phyloP scores from a whole-genome alignment of 1,139 yeast species.

The Suhomyces guaymorum region DNA sequence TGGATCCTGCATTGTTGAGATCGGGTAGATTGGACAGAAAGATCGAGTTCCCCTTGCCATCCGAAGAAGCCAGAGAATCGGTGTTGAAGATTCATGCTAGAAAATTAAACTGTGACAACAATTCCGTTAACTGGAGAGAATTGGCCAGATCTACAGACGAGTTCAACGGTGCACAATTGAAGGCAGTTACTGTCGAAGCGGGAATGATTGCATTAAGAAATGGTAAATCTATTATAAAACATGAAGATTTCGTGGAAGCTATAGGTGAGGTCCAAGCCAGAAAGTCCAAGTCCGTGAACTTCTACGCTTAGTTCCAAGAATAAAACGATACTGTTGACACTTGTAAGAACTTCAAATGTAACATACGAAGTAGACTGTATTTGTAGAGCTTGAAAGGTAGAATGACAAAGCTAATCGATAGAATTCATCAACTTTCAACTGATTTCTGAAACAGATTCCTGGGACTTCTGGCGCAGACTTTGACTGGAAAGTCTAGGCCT shows the following conservation, averaged over 20 bases:
- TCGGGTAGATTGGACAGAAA: conserved; percentile 97
- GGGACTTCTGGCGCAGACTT: too few relatives aligned
- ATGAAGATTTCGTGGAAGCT: conserved; percentile 98
- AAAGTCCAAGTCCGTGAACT: conserved; percentile 90
- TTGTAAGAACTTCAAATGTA: too few relatives aligned
- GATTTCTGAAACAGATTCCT: too few relatives aligned
- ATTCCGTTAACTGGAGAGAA: conserved; percentile 93
- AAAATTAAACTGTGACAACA: conserved; percentile 89
- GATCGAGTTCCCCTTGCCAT: conserved; percentile 95
- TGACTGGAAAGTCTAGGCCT: too few relatives aligned
- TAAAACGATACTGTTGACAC: too few relatives aligned
- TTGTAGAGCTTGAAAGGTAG: too few relatives aligned
- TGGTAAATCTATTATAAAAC: conserved; percentile 88
- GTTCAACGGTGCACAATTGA: conserved; percentile 96
- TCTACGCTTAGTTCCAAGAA: conserved; percentile 88
- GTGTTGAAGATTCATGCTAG: conserved; percentile 96
- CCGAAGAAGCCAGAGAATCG: conserved; percentile 96
- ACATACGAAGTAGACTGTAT: too few relatives aligned
- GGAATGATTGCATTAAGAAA: conserved; percentile 99
- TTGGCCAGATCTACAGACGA: conserved; percentile 97
- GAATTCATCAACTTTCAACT: too few relatives aligned
- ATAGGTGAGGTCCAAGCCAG: conserved; percentile 98
- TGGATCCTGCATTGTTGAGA: conserved; percentile 95
- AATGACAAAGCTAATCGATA: too few relatives aligned
- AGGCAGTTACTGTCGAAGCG: conserved; percentile 98